Conservation (phyloP, 1,284 basidiomycete genomes). For the Melampsora medusae region DNA sequence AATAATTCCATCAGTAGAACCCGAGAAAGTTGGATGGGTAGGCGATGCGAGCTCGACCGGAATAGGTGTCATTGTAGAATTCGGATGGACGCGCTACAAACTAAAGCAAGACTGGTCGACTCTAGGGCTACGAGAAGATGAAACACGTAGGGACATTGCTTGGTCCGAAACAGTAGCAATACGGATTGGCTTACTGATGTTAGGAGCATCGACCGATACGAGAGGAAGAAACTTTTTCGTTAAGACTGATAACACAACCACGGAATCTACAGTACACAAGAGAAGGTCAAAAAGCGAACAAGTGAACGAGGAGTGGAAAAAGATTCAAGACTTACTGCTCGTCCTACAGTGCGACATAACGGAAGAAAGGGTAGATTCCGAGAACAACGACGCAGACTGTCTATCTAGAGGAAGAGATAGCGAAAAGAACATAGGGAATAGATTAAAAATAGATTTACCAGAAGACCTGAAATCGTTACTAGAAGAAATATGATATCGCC, state of each 20-base stretch:
- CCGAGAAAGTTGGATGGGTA: not conserved
- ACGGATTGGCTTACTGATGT: not conserved
- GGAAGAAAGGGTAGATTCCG: not conserved
- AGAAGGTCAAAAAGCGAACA: not conserved
- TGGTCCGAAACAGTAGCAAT: conserved; percentile 17
- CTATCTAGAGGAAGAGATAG: conserved; percentile 21
- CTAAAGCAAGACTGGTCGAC: not conserved
- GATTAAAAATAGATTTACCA: no score
- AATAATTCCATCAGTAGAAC: not conserved
- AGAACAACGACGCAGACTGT: not conserved
- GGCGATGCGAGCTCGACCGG: not conserved
- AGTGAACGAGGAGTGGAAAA: conserved; percentile 9
- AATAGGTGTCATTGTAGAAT: not conserved
- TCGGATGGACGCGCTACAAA: conserved; percentile 7
- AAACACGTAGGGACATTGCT: not conserved
- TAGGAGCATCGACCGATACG: not conserved
- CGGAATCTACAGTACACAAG: not conserved
- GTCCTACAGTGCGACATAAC: not conserved
- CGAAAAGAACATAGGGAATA: no score
- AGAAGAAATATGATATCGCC: no score
- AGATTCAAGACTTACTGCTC: no score
- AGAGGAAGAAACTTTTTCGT: no score
- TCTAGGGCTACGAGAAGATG: no score
- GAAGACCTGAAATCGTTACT: no score
- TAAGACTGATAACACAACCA: no score